Evolutionary conservation across 106 monocot species (phyloP).

Genomic region (Vanilla planifolia): DNA sequence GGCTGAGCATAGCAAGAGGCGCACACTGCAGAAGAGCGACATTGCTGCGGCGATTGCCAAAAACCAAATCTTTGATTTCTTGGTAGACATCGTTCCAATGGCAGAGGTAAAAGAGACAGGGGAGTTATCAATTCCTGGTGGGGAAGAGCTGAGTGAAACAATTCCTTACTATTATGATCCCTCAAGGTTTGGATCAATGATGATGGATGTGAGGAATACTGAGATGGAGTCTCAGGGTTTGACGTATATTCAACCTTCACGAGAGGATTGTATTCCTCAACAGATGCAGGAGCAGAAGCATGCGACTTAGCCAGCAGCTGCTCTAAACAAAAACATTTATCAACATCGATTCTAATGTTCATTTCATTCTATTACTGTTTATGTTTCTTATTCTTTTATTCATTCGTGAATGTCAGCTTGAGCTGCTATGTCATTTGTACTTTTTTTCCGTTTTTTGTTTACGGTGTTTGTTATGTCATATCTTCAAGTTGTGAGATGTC

Average conservation of each 20-base stretch:
- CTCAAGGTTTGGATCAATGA: not conserved
- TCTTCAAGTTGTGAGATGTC: too few relatives aligned
- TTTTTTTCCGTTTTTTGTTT: too few relatives aligned
- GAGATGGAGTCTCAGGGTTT: not conserved
- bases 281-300: too few relatives aligned
- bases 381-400: too few relatives aligned
- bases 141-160: not conserved
- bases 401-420: too few relatives aligned
- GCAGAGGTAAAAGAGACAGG: constrained; percentile 43
- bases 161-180: constrained; percentile 6
- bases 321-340: too few relatives aligned
- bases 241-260: not conserved
- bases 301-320: too few relatives aligned
- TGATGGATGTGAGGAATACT: not conserved
- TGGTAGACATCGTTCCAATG: constrained; percentile 54
- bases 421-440: too few relatives aligned
- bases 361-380: too few relatives aligned
- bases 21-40: constrained; percentile 55
- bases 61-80: constrained; percentile 48
- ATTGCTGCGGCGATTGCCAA: constrained; percentile 44
- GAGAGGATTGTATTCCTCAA: too few relatives aligned
- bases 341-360: too few relatives aligned
- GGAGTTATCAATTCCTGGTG: not conserved
- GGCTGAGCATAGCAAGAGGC: constrained; percentile 50
- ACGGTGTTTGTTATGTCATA: too few relatives aligned